Evolutionary conservation across 75 land plant genomes (phyloP).

Genomic region (Cunninghamia lanceolata): DNA sequence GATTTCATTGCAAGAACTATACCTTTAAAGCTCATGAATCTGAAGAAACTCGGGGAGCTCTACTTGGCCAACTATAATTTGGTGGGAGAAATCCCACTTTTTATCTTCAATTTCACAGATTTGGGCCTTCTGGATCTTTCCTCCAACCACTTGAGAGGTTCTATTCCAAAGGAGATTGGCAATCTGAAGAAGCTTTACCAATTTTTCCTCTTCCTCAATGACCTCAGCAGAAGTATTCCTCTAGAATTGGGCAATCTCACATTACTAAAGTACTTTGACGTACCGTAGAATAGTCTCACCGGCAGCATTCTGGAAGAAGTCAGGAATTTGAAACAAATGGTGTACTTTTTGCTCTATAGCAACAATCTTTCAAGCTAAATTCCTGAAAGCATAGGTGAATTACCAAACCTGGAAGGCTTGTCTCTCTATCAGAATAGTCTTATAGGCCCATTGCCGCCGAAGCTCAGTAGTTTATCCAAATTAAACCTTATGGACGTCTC

Average conservation of each 20-base stretch:
- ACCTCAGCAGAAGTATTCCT: constrained; percentile 55
- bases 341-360: constrained; percentile 36
- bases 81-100: constrained; percentile 59
- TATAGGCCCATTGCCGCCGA: constrained; percentile 58
- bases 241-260: constrained; percentile 68
- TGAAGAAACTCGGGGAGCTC: constrained; percentile 40
- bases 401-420: constrained; percentile 20
- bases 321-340: constrained; percentile 23
- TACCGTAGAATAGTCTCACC: constrained; percentile 47
- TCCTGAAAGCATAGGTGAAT: constrained; percentile 28
- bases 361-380: constrained; percentile 54
- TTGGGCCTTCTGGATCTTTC: constrained; percentile 53
- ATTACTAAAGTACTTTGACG: constrained; percentile 46
- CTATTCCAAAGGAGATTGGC: constrained; percentile 63
- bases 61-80: constrained; percentile 53
- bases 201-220: constrained; percentile 53
- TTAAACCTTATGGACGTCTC: constrained; percentile 34
- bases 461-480: constrained; percentile 47
- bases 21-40: constrained; percentile 33
- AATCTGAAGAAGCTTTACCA: constrained; percentile 42
- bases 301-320: constrained; percentile 65
- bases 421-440: constrained; percentile 60
- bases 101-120: constrained; percentile 60
- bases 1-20: constrained; percentile 36
- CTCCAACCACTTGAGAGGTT: constrained; percentile 49